These are phyloP conservation scores for Zalaria sp. DNA, from an alignment of 2,329 filamentous ascomycete species.

Conservation along the genomic window DNA sequence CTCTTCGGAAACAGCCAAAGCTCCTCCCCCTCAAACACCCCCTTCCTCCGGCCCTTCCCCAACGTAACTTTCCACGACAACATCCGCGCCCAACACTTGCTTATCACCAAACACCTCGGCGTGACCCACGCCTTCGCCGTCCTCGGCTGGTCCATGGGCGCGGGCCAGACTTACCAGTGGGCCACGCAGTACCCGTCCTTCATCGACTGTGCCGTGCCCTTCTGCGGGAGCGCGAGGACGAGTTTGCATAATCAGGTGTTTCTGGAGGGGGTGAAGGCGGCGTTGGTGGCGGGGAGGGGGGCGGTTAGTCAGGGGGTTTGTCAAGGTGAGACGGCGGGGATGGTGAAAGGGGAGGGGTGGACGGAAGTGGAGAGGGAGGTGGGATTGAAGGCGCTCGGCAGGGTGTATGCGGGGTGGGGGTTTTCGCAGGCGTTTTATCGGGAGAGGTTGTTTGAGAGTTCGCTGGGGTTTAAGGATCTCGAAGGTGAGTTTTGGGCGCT, in stretches of 20 bases:
- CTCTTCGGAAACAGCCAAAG: conserved; percentile 58
- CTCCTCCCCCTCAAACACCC: conserved; percentile 50
- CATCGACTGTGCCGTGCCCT: conserved; percentile 50
- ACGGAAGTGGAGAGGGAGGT: conserved; percentile 36
- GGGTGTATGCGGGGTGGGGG: conserved; percentile 67
- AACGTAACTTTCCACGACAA: conserved; percentile 54
- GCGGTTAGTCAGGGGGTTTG: conserved; percentile 37
- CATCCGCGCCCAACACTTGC: conserved; percentile 49
- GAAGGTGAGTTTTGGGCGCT: conserved; percentile 24
- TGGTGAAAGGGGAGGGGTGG: conserved; percentile 27
- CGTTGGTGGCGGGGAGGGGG: conserved; percentile 44
- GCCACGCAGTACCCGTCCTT: conserved; percentile 33
- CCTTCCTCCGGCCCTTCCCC: conserved; percentile 42
- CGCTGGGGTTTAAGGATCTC: conserved; percentile 50
- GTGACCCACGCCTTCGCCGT: conserved; percentile 48
- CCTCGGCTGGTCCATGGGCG: conserved; percentile 59
- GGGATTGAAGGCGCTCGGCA: conserved; percentile 53
- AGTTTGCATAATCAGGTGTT: conserved; percentile 56
- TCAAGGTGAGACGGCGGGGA: conserved; percentile 29
- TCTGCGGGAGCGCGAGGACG: conserved; percentile 51
- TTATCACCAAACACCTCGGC: conserved; percentile 49
- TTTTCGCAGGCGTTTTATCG: conserved; percentile 70
- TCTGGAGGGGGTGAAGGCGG: conserved; percentile 48
- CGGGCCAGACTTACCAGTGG: conserved; percentile 40
- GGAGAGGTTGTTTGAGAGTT: conserved; percentile 50